Evolutionary conservation across 306 rosid genomes (phyloP), one percentile per base, ranked within the genome.

Genomic region (Gastrolobium bilobum): DNA sequence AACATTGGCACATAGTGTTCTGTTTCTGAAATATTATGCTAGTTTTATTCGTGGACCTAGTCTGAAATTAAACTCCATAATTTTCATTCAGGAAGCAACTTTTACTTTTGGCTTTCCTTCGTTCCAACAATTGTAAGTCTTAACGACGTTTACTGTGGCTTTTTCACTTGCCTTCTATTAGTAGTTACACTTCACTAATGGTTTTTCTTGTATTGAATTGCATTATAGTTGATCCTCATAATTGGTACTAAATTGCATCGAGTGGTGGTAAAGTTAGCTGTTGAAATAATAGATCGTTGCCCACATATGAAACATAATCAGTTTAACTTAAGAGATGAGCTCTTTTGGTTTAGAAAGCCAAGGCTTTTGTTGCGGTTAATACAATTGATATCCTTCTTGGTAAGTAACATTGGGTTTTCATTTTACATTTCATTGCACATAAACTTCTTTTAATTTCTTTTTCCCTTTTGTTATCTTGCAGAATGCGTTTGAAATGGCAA

Each of bases 401-500:
- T 89, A 58, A 50, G 88, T 29, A 26, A 31, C 30, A 11, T 58
- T 38, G n/a, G 48, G 11, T 48, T 46, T 26, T 51, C 40, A n/a
- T 47, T 73, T 61, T 46, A 6, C 75, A 76, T 76, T 54, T 38
- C 15, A 46, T 43, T 61, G 15, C 14, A 43, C 33, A 53, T 30
- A 60, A 3, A 46, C 40, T 48, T 66, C 44, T 42, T 53, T 44
- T 37, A 29, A 48, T 54, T 77, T 59, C 71, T 44, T 37, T 34
- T 20, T 33, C 69, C 30, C 20, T 69, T 33, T 42, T 73, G 35
- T 14, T 6, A 46, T 77, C 82, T 79, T 85, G 81, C 89, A 95
- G 99, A 95, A 95, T 80, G 97, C 99, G 37, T 91, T 95, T 73
- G 99, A 95, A 85, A 91, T 95, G 98, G 94, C 99, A 61, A 86